phyloP scores from a whole-genome alignment of 129 eudicot species.

The Helianthus tuberosus region DNA sequence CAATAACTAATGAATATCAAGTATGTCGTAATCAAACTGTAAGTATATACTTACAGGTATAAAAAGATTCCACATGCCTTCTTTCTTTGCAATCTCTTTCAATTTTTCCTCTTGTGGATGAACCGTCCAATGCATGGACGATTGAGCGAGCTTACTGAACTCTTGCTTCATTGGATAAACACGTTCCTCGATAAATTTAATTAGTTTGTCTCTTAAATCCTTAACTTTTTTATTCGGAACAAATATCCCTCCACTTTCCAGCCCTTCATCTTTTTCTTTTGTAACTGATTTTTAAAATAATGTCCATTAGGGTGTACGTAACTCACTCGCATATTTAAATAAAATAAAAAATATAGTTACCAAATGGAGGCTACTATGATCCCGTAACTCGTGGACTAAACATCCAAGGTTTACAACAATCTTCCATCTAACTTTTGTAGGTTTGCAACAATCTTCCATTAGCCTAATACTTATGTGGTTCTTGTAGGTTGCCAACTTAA shows the following conservation, averaged over 20 bases:
- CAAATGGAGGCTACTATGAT: constrained; percentile 81
- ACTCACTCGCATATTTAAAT: background rate
- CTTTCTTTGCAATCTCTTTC: constrained; percentile 78
- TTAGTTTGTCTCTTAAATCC: constrained; percentile 65
- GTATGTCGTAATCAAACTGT: background rate
- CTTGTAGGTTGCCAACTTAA: too few relatives aligned
- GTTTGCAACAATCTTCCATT: too few relatives aligned
- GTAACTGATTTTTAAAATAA: constrained; percentile 36
- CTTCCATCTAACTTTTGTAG: too few relatives aligned
- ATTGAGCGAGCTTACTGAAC: constrained; percentile 67
- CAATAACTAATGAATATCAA: background rate
- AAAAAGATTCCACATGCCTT: constrained; percentile 95
- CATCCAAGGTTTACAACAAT: too few relatives aligned
- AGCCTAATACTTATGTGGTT: too few relatives aligned
- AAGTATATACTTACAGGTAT: constrained; percentile 62
- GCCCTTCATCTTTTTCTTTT: constrained; percentile 31
- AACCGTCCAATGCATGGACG: constrained; percentile 78
- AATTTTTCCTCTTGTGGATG: constrained; percentile 93
- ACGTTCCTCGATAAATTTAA: constrained; percentile 74
- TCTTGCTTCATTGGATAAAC: constrained; percentile 82
- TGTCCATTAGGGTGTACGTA: background rate
- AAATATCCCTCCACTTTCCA: constrained; percentile 57
- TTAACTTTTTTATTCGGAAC: constrained; percentile 66
- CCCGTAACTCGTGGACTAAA: too few relatives aligned
- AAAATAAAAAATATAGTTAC: constrained; percentile 36